phyloP scores from a whole-genome alignment of 2,329 filamentous ascomycete genomes.

The Aspergillus bombycis region DNA sequence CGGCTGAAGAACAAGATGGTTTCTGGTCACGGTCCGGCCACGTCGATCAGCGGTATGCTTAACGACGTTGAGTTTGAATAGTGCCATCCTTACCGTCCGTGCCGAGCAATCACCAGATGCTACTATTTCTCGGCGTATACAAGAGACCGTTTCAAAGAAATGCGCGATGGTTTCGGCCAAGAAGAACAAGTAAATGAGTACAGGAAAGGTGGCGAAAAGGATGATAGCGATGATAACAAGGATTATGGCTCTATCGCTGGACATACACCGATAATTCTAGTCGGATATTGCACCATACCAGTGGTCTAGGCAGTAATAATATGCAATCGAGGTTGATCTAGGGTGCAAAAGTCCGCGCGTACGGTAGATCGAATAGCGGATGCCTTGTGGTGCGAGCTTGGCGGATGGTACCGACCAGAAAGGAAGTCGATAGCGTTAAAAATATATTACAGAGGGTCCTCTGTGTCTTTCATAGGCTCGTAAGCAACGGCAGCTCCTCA shows the following conservation, averaged over 20 bases:
- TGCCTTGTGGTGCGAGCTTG: neutral
- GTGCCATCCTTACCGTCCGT: neutral
- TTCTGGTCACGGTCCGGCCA: neutral
- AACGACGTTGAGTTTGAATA: neutral
- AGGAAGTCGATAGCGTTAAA: too few species aligned
- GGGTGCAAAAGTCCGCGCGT: neutral
- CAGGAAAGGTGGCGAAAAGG: neutral
- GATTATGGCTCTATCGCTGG: neutral
- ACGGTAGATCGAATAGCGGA: neutral
- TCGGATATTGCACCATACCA: neutral
- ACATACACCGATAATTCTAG: neutral
- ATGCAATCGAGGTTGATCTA: neutral
- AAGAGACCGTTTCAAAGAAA: neutral
- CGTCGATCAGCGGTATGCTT: slow-evolving; percentile 2
- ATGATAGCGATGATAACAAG: neutral
- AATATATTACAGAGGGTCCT: neutral
- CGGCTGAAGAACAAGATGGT: neutral
- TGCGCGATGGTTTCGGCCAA: neutral
- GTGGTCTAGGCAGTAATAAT: neutral
- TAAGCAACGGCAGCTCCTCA: neutral
- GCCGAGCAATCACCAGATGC: neutral
- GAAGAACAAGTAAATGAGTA: neutral
- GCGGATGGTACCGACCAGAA: neutral
- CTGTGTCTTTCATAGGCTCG: neutral
- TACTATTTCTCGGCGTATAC: neutral